Conservation (phyloP, 352 stramenopile species). For the Phytopythium ostracodes region DNA sequence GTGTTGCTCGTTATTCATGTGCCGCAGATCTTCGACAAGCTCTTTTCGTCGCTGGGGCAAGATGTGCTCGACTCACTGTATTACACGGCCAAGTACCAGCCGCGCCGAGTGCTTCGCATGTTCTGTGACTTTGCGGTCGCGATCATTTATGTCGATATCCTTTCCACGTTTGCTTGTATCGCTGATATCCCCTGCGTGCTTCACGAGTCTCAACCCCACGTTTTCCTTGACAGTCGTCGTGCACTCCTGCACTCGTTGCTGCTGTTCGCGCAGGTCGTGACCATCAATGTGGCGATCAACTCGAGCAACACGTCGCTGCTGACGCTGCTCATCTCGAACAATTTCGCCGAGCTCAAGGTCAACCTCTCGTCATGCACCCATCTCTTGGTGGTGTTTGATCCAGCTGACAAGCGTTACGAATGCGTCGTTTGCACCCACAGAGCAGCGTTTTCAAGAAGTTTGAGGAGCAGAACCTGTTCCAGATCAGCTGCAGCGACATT, state of each 20-base stretch:
- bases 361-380: background rate
- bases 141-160: conserved; percentile 74
- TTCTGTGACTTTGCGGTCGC: conserved; percentile 72
- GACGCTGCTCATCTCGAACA: conserved; percentile 96
- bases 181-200: background rate
- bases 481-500: conserved; percentile 97
- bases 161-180: conserved; percentile 7
- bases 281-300: conserved; percentile 97
- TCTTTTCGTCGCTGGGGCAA: conserved; percentile 96
- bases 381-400: background rate
- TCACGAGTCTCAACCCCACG: background rate
- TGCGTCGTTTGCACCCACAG: conserved; percentile 10
- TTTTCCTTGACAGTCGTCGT: conserved; percentile 21
- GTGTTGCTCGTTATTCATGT: background rate
- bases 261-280: conserved; percentile 96
- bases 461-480: conserved; percentile 95
- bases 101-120: conserved; percentile 63
- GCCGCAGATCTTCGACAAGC: conserved; percentile 92
- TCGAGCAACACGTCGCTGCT: conserved; percentile 92
- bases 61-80: conserved; percentile 97
- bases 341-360: conserved; percentile 98
- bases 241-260: conserved; percentile 91
- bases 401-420: background rate
- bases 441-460: conserved; percentile 98
- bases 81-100: conserved; percentile 80